Percentiles rank a stretch among this genome's conserved stretches.
Evolutionary conservation across 2,329 filamentous ascomycete genomes (phyloP).

Genomic region (Epichloe sylvatica): DNA sequence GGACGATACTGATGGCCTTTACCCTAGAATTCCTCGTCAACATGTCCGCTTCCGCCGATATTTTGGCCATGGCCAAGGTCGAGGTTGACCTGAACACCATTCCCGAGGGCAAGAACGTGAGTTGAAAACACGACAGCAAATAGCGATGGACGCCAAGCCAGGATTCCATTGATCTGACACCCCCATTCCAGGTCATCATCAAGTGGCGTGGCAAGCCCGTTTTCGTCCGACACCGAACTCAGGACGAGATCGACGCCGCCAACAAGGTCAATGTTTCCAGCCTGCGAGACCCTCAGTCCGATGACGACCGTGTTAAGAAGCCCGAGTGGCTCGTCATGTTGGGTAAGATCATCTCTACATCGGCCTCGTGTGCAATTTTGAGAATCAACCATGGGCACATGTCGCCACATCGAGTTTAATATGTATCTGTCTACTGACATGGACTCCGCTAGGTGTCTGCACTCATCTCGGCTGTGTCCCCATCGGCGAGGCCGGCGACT

Average conservation of each 20-base stretch:
- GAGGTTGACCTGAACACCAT: constrained; percentile 88
- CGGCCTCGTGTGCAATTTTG: background rate
- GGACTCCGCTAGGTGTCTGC: constrained; percentile 60
- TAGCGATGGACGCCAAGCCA: background rate
- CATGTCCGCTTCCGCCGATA: constrained; percentile 98
- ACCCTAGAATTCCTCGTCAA: constrained; percentile 89
- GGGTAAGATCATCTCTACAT: constrained; percentile 38
- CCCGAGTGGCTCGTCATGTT: constrained; percentile 99
- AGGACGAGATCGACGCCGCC: constrained; percentile 85
- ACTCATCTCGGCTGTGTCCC: constrained; percentile 98
- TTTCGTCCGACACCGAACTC: constrained; percentile 97
- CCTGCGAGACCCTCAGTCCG: constrained; percentile 82
- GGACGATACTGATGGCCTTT: constrained; percentile 17
- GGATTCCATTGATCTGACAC: background rate
- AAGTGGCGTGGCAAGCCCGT: constrained; percentile 99
- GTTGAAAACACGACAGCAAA: constrained; percentile 19
- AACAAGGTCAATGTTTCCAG: constrained; percentile 70
- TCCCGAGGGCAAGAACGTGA: constrained; percentile 97
- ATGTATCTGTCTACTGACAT: background rate
- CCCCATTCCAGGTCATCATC: constrained; percentile 67
- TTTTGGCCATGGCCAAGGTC: constrained; percentile 98
- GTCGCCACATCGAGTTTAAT: background rate
- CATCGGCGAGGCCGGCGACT: constrained; percentile 97
- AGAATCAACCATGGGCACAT: background rate
- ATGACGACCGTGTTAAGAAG: constrained; percentile 90